Conservation (phyloP, 371 early-diverging fungal genomes). For the Massospora cicadina region DNA sequence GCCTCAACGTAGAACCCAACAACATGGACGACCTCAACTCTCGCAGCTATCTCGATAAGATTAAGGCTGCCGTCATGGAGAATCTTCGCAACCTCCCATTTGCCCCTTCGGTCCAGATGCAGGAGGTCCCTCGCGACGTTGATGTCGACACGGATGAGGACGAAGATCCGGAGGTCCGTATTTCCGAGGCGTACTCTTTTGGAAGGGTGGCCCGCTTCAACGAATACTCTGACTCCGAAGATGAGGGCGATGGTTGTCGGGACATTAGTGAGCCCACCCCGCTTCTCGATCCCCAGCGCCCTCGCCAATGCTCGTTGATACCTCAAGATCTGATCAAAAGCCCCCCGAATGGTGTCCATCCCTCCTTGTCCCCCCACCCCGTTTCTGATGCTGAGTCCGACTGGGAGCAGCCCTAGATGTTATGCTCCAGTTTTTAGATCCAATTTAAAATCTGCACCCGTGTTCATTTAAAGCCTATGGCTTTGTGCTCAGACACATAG, state of each 20-base stretch:
- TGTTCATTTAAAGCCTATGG: too few relatives aligned
- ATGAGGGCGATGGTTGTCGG: slow-evolving; percentile 23
- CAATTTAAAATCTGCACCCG: too few relatives aligned
- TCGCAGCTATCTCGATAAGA: slow-evolving; percentile 72
- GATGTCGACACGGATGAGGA: slow-evolving; percentile 22
- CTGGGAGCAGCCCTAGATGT: too few relatives aligned
- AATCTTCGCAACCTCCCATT: slow-evolving; percentile 69
- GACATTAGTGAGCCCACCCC: not conserved
- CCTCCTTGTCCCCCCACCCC: not conserved
- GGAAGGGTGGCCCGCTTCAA: slow-evolving; percentile 21
- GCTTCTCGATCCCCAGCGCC: not conserved
- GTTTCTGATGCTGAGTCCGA: not conserved
- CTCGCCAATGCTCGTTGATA: not conserved
- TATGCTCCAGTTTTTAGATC: too few relatives aligned
- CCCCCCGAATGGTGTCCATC: not conserved
- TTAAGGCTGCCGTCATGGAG: slow-evolving; percentile 67
- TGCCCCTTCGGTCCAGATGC: slow-evolving; percentile 94
- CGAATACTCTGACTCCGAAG: slow-evolving; percentile 46
- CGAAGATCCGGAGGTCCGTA: slow-evolving; percentile 29
- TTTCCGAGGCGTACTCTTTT: slow-evolving; percentile 16
- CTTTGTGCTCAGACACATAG: too few relatives aligned
- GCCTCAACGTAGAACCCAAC: slow-evolving; percentile 77
- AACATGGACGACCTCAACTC: slow-evolving; percentile 95
- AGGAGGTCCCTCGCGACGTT: slow-evolving; percentile 27
- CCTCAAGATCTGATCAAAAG: not conserved